phyloP scores from a whole-genome alignment of 495 filamentous ascomycete species.

The Antarctomyces pellizariae region DNA sequence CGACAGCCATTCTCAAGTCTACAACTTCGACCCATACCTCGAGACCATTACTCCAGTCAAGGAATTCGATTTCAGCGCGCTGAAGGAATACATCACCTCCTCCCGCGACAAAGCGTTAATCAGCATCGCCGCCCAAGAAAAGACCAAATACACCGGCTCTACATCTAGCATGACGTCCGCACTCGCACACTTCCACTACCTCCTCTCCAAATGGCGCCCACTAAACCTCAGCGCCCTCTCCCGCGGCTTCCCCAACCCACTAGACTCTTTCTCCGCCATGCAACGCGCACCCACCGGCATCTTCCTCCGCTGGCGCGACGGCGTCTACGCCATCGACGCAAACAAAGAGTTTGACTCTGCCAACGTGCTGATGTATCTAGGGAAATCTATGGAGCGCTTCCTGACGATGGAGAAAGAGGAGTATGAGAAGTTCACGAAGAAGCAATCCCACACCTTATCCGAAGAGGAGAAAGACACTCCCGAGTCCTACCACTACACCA shows the following conservation, averaged over 20 bases:
- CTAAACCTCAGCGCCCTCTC: constrained; percentile 44
- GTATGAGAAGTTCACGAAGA: constrained; percentile 61
- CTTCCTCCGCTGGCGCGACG: constrained; percentile 68
- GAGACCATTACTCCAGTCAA: constrained; percentile 71
- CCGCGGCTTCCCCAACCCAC: constrained; percentile 31
- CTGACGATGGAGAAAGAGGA: constrained; percentile 62
- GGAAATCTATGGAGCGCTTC: constrained; percentile 88
- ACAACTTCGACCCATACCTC: constrained; percentile 89
- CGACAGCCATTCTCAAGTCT: constrained; percentile 70
- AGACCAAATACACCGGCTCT: constrained; percentile 80
- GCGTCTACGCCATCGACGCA: constrained; percentile 85
- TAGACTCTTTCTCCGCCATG: constrained; percentile 43
- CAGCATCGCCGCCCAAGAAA: constrained; percentile 32
- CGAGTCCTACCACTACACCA: constrained; percentile 77
- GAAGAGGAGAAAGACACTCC: constrained; percentile 39
- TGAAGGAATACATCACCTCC: constrained; percentile 71
- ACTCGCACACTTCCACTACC: constrained; percentile 76
- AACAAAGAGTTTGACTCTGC: constrained; percentile 80
- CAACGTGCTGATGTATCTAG: constrained; percentile 72
- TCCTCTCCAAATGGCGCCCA: constrained; percentile 62
- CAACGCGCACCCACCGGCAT: constrained; percentile 49
- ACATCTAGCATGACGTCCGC: constrained; percentile 88
- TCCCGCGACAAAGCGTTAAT: constrained; percentile 55
- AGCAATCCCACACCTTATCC: constrained; percentile 32
- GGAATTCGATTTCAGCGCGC: constrained; percentile 75